Evolutionary conservation across 2,329 filamentous ascomycete genomes (phyloP), one percentile per base, ranked within the genome.

Genomic region (Aspergillus jensenii): DNA sequence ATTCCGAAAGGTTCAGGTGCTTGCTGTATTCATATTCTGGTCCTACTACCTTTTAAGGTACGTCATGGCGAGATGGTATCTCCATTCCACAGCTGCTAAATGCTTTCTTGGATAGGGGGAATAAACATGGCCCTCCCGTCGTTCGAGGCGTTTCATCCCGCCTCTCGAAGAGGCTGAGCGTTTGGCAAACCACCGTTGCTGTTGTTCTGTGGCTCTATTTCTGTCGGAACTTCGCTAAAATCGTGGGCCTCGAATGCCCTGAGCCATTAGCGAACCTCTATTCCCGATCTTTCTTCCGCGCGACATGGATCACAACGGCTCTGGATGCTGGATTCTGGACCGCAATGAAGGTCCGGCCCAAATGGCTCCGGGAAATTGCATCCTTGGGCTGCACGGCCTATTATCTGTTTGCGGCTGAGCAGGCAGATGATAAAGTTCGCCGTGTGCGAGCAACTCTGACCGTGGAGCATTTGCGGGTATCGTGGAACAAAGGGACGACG

Each of bases 291-390:
- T 99, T 96, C 78, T 99, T 96, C 74, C 88, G 95, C 49, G 95
- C 95, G 55, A 99, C 95, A 71, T 99, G 95, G 95, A 86, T 98
- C 15, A 87, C 95, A 53, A 99, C 95, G 0, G 95, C 92, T 0
- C 78, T 99, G 60, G 95, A 99, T 68, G 95, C 95, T 6, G 95
- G 95, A 1, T 99, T 97, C 75, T 99, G 95, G 95, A 96, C 92
- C 0, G 95, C 95, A 35, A 99, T 99, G 95, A 89, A 87, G 68
- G 93, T 99, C 62, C 85, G 85, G 56, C 81, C 81, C 48, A 92
- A 90, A 67, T 93, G 90, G 86, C 66, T 96, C 43, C 84, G 92
- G 40, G 93, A 98, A 71, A 71, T 96, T 14, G 85, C 90, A 9
- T 92, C 91, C 70, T 81, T 98, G 19, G 79, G 91, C 47, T 98